A percentile compares a stretch with the other conserved stretches of the same genome.
Evolutionary conservation across 768 basidiomycete genomes (phyloP).

Genomic region (Rhodosporidiobolus sp.): DNA sequence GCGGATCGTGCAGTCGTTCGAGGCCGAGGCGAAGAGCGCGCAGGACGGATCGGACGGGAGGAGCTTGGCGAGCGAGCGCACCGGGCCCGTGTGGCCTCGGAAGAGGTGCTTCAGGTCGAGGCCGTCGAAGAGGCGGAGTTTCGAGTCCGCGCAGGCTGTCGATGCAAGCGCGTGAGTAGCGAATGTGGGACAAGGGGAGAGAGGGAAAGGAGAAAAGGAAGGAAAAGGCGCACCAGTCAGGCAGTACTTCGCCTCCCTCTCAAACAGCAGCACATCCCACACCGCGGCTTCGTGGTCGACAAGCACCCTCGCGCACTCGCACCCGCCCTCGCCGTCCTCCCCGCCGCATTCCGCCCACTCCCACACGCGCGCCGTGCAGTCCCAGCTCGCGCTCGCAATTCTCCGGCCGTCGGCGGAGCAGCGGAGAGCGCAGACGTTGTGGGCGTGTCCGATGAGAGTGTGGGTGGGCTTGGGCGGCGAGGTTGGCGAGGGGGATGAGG

Average conservation of each 20-base stretch:
- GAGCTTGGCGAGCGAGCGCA: constrained; percentile 73
- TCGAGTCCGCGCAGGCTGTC: constrained; percentile 85
- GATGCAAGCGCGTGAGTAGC: background rate
- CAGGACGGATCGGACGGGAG: constrained; percentile 59
- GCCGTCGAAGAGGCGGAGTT: constrained; percentile 62
- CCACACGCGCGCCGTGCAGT: constrained; percentile 34
- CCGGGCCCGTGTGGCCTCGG: constrained; percentile 78
- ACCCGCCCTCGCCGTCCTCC: constrained; percentile 45
- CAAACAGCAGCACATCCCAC: constrained; percentile 79
- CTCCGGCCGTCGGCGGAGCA: constrained; percentile 43
- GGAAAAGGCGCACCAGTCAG: constrained; percentile 21
- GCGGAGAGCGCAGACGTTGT: constrained; percentile 82
- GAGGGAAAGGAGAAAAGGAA: constrained; percentile 48
- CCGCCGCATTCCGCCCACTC: background rate
- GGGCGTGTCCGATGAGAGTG: constrained; percentile 77
- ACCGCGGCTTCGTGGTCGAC: constrained; percentile 85
- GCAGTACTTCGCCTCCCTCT: constrained; percentile 39
- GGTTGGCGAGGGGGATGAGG: constrained; percentile 23
- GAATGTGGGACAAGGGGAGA: background rate
- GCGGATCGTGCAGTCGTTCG: constrained; percentile 90
- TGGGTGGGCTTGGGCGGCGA: constrained; percentile 62
- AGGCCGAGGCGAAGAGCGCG: constrained; percentile 82
- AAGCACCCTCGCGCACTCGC: constrained; percentile 72
- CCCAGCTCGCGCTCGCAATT: constrained; percentile 35
- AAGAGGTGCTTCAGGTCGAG: constrained; percentile 65